These are phyloP conservation scores for Penicillium sp. DNA, from an alignment of 2,329 filamentous ascomycete species.

Conservation along the genomic window DNA sequence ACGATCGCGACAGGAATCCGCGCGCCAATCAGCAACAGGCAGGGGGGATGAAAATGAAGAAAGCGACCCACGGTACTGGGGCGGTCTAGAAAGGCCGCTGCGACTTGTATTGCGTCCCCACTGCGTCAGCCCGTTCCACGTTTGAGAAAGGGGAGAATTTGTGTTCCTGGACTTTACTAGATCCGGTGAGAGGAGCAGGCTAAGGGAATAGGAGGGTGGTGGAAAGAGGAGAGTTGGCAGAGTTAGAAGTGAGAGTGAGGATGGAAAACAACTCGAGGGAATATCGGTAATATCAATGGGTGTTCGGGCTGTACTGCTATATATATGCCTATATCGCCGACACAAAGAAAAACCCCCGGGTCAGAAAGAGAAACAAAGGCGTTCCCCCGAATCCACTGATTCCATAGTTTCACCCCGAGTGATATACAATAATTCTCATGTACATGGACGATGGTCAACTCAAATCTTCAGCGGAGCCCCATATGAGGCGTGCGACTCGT, in stretches of 20 bases:
- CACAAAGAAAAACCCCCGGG: too few relatives aligned
- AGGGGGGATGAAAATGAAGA: slow-evolving; percentile 5
- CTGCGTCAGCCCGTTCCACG: slow-evolving; percentile 20
- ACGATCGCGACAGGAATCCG: background rate
- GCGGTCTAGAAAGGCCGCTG: slow-evolving; percentile 24
- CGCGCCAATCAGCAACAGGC: slow-evolving; percentile 1
- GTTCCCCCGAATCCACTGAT: too few relatives aligned
- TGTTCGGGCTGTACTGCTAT: too few relatives aligned
- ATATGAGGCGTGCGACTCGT: too few relatives aligned
- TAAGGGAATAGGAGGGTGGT: background rate
- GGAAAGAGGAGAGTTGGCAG: background rate
- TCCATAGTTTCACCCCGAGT: too few relatives aligned
- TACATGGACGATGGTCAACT: background rate
- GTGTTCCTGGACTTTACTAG: slow-evolving; percentile 12
- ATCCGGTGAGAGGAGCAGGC: background rate
- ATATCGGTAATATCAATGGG: too few relatives aligned
- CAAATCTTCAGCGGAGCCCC: background rate
- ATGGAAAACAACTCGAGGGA: background rate
- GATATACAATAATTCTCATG: too few relatives aligned
- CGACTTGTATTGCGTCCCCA: slow-evolving; percentile 19
- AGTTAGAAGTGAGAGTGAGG: too few relatives aligned
- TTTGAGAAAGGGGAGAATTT: slow-evolving; percentile 6
- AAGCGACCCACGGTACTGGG: slow-evolving; percentile 19
- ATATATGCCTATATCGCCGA: too few relatives aligned
- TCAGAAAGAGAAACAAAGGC: too few relatives aligned